These are phyloP conservation scores for Metschnikowia proteae DNA, from an alignment of 805 yeast species.

Conservation along the genomic window DNA sequence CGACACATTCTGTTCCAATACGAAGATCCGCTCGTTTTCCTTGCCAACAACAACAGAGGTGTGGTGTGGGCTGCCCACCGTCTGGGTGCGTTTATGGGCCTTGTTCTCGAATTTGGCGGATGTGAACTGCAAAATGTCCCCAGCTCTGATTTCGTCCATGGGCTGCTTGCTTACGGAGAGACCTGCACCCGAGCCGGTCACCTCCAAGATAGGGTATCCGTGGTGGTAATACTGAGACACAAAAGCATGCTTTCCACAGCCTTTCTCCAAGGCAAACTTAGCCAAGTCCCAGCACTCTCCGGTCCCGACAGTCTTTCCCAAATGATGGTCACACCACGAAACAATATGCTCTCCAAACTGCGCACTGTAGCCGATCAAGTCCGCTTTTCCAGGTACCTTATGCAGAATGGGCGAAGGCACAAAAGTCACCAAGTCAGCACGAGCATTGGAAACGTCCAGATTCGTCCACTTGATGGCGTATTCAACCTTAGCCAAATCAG, in stretches of 20 bases:
- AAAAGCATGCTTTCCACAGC: slow-evolving; percentile 58
- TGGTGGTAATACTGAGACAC: slow-evolving; percentile 46
- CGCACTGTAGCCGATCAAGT: slow-evolving; percentile 31
- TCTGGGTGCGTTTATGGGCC: slow-evolving; percentile 30
- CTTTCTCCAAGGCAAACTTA: slow-evolving; percentile 47
- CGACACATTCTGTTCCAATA: slow-evolving; percentile 50
- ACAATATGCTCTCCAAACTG: slow-evolving; percentile 52
- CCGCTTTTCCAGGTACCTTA: slow-evolving; percentile 27
- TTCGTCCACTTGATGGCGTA: slow-evolving; percentile 41
- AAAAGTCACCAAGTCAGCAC: slow-evolving; percentile 28
- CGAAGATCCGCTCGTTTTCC: slow-evolving; percentile 26
- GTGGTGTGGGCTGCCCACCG: slow-evolving; percentile 53
- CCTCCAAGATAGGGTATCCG: slow-evolving; percentile 40
- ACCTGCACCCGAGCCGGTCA: slow-evolving; percentile 23
- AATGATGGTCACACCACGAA: slow-evolving; percentile 48
- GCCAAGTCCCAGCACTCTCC: slow-evolving; percentile 67
- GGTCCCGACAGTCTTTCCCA: slow-evolving; percentile 47
- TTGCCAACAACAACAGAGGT: slow-evolving; percentile 38
- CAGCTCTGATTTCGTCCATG: slow-evolving; percentile 44
- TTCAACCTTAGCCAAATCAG: slow-evolving; percentile 39
- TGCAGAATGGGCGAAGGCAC: slow-evolving; percentile 42
- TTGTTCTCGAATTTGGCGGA: slow-evolving; percentile 38
- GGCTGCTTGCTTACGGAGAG: slow-evolving; percentile 10
- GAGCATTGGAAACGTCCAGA: slow-evolving; percentile 18
- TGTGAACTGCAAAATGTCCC: slow-evolving; percentile 54